phyloP scores from a whole-genome alignment of 225 moss, liverwort and hornwort species.

The Marchantia polymorpha region DNA sequence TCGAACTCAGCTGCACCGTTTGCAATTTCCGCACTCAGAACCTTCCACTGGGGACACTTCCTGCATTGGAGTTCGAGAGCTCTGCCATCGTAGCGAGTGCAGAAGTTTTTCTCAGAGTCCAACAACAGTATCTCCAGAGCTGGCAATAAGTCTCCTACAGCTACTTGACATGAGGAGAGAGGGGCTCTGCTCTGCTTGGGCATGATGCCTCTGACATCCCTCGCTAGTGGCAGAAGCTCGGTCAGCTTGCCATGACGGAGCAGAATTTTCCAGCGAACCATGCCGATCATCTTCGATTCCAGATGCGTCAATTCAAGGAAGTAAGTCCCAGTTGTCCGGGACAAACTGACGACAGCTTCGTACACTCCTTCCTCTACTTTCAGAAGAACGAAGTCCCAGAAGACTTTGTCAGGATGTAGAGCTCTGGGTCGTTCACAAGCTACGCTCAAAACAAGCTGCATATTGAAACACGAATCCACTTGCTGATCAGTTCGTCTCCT shows the following conservation, averaged over 20 bases:
- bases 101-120: conserved; percentile 1
- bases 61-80: background rate
- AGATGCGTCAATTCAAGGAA: background rate
- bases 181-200: background rate
- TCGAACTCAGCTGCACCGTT: background rate
- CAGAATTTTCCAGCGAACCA: background rate
- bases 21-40: background rate
- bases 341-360: background rate
- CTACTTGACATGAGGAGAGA: background rate
- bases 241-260: background rate
- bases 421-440: background rate
- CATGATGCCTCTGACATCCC: background rate
- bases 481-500: background rate
- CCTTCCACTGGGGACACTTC: background rate
- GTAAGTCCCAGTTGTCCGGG: background rate
- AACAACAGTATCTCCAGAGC: background rate
- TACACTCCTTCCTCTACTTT: background rate
- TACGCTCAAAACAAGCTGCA: background rate
- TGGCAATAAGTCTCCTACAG: background rate
- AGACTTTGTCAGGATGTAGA: background rate
- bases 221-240: background rate
- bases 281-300: background rate
- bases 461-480: background rate
- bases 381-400: background rate
- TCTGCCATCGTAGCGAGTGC: background rate